These are phyloP conservation scores for Dryas alaskensis DNA, from an alignment of 306 rosid genomes.

Conservation along the genomic window DNA sequence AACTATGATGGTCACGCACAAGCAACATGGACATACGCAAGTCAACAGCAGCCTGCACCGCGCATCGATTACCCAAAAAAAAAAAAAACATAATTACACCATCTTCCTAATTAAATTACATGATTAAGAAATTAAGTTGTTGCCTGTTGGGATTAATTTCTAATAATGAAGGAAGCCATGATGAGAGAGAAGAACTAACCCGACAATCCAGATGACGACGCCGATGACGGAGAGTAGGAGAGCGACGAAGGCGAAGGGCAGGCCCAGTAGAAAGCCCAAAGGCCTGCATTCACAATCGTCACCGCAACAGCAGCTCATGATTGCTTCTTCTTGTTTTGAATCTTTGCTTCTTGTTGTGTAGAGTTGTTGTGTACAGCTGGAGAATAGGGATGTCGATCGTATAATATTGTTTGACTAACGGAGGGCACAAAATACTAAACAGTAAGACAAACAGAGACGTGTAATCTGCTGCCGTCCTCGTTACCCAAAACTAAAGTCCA, in stretches of 20 bases:
- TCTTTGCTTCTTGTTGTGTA: not conserved
- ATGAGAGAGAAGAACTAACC: constrained; percentile 34
- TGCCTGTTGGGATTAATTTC: not conserved
- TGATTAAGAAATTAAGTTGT: not conserved
- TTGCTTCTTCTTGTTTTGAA: constrained; percentile 1
- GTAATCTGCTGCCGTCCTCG: too few relatives aligned
- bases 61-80: not conserved
- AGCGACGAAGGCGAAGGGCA: constrained; percentile 72
- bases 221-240: constrained; percentile 63
- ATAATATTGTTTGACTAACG: too few relatives aligned
- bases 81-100: not conserved
- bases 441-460: too few relatives aligned
- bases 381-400: too few relatives aligned
- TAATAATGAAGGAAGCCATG: not conserved
- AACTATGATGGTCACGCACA: constrained; percentile 69
- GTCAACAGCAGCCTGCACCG: constrained; percentile 53
- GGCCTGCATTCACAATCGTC: constrained; percentile 73
- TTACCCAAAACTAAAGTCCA: too few relatives aligned
- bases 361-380: not conserved
- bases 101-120: not conserved
- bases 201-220: constrained; percentile 62
- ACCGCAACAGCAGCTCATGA: constrained; percentile 55
- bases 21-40: constrained; percentile 87
- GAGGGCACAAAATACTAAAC: too few relatives aligned
- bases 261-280: constrained; percentile 61